Evolutionary conservation across 1,284 basidiomycete genomes (phyloP).

Genomic region (Veloporphyrellus conicus): DNA sequence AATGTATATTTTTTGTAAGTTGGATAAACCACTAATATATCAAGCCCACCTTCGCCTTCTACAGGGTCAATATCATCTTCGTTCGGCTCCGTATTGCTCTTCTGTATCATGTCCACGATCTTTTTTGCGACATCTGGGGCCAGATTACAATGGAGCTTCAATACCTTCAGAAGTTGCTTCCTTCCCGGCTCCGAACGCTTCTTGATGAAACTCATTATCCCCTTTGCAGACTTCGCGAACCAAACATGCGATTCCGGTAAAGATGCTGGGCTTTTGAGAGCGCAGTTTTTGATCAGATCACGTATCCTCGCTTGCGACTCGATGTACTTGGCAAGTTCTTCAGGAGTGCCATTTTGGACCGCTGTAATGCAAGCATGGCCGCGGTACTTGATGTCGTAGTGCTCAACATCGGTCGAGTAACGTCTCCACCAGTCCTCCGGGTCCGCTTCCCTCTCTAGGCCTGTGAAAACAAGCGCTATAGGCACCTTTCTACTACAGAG

Average conservation of each 20-base stretch:
- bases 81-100: conserved; percentile 8
- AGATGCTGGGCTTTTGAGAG: conserved; percentile 18
- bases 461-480: conserved; percentile 38
- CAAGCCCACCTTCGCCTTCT: too few species aligned
- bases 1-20: too few species aligned
- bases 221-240: conserved; percentile 16
- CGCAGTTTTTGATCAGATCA: conserved; percentile 15
- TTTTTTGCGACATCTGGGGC: conserved; percentile 27
- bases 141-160: conserved; percentile 27
- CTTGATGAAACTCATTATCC: conserved; percentile 19
- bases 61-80: neutral
- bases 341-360: too few species aligned
- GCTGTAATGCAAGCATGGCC: conserved; percentile 42
- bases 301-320: conserved; percentile 24
- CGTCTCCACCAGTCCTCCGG: conserved; percentile 41
- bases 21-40: too few species aligned
- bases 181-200: conserved; percentile 11
- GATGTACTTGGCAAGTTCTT: conserved; percentile 22
- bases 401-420: conserved; percentile 32
- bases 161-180: conserved; percentile 22
- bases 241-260: conserved; percentile 17
- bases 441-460: conserved; percentile 34
- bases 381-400: conserved; percentile 29
- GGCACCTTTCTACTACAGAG: conserved; percentile 37
- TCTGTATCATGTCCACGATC: conserved; percentile 25